phyloP scores from a whole-genome alignment of 306 rosid species.

The Fagus sylvatica region DNA sequence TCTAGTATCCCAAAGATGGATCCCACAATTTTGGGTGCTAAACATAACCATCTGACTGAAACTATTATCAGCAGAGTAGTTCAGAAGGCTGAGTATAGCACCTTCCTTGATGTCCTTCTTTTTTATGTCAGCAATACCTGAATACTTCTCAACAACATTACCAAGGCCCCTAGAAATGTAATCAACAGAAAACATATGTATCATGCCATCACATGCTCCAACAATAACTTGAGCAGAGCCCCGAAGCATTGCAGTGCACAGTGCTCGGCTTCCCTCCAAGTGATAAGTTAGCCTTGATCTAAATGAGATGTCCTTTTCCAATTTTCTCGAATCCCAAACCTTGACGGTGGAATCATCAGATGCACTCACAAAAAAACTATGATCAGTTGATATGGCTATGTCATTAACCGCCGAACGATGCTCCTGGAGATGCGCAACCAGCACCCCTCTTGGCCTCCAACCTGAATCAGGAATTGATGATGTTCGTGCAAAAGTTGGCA shows the following conservation, averaged over 20 bases:
- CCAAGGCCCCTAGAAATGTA: slow-evolving; percentile 85
- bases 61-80: slow-evolving; percentile 61
- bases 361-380: slow-evolving; percentile 86
- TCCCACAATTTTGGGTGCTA: slow-evolving; percentile 90
- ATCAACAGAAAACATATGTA: slow-evolving; percentile 89
- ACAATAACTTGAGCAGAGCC: slow-evolving; percentile 85
- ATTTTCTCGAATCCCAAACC: slow-evolving; percentile 93
- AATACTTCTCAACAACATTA: slow-evolving; percentile 88
- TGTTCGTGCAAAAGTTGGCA: slow-evolving; percentile 63
- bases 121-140: slow-evolving; percentile 85
- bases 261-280: slow-evolving; percentile 88
- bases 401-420: slow-evolving; percentile 90
- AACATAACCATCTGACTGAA: slow-evolving; percentile 69
- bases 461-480: slow-evolving; percentile 80
- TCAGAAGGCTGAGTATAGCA: slow-evolving; percentile 70
- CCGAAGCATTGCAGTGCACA: slow-evolving; percentile 80
- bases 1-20: slow-evolving; percentile 96
- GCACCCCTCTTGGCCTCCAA: slow-evolving; percentile 95
- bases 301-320: slow-evolving; percentile 96
- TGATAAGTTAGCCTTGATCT: slow-evolving; percentile 95
- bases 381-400: slow-evolving; percentile 87
- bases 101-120: slow-evolving; percentile 94
- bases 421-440: slow-evolving; percentile 98
- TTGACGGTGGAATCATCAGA: slow-evolving; percentile 96
- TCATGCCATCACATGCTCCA: slow-evolving; percentile 94